phyloP scores from a whole-genome alignment of 306 rosid species.

The Cyclanthera cordifolia region DNA sequence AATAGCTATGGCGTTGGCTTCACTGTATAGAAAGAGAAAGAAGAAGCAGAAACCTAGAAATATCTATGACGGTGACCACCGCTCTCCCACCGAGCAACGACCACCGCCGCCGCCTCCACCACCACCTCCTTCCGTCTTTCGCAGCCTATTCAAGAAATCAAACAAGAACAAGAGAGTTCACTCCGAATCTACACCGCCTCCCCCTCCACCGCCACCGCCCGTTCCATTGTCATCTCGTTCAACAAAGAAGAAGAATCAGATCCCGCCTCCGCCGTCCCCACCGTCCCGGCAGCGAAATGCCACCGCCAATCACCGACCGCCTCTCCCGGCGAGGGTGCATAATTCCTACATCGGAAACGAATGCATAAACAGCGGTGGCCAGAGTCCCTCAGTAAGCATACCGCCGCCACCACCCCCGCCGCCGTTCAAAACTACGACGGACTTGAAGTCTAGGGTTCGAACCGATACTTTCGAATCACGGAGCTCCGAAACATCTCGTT shows the following conservation, averaged over 20 bases:
- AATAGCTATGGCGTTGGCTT: conserved; percentile 48
- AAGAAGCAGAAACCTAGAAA: conserved; percentile 29
- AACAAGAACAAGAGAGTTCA: conserved; percentile 48
- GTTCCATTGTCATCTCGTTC: conserved; percentile 23
- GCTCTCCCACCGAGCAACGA: conserved; percentile 19
- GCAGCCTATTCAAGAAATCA: conserved; percentile 49
- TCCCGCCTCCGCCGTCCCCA: conserved; percentile 23
- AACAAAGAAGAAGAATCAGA: conserved; percentile 25
- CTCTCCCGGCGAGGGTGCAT: conserved; percentile 37
- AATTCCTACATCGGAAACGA: conserved; percentile 14
- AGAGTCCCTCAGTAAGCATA: conserved; percentile 41
- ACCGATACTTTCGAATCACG: no score
- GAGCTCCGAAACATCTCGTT: no score
- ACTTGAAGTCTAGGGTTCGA: no score
- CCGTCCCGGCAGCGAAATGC: conserved; percentile 16
- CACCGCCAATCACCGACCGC: conserved; percentile 29
- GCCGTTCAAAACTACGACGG: conserved; percentile 39
- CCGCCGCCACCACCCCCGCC: conserved; percentile 36
- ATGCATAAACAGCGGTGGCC: conserved; percentile 24
- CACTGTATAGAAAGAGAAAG: conserved; percentile 53
- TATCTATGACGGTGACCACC: conserved; percentile 9
- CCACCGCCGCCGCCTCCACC: conserved; percentile 53
- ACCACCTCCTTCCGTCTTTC: conserved; percentile 50
- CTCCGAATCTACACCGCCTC: conserved; percentile 31
- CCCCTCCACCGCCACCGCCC: conserved; percentile 26